phyloP scores from a whole-genome alignment of 441 rosid genomes.

The Pelargonium australe region DNA sequence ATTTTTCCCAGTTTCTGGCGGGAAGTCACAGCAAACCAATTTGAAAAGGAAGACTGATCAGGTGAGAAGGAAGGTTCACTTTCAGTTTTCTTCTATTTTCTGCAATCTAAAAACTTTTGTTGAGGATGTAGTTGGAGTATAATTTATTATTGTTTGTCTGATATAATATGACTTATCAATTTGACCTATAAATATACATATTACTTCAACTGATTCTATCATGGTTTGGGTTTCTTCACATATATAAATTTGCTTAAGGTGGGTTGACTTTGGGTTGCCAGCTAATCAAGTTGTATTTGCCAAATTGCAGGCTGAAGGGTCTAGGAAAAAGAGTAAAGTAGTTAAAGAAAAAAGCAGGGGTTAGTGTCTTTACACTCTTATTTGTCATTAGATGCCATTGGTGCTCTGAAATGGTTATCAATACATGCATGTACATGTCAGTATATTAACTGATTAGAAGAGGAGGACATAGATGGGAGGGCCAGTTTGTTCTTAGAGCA shows the following conservation, averaged over 20 bases:
- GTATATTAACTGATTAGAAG: not conserved
- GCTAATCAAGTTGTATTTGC: slow-evolving; percentile 12
- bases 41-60: slow-evolving; percentile 31
- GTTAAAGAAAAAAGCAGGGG: slow-evolving; percentile 25
- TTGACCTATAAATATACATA: not conserved
- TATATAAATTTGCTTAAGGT: not conserved
- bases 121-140: too few relatives aligned
- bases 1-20: slow-evolving; percentile 33
- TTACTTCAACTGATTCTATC: not conserved
- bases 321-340: slow-evolving; percentile 34
- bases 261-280: slow-evolving; percentile 8
- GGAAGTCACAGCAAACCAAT: slow-evolving; percentile 25
- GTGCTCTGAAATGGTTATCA: not conserved
- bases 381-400: slow-evolving; percentile 7
- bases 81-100: slow-evolving; percentile 9
- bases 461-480: not conserved
- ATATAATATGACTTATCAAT: too few relatives aligned
- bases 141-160: too few relatives aligned
- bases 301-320: slow-evolving; percentile 33
- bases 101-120: too few relatives aligned
- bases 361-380: slow-evolving; percentile 16
- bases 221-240: not conserved
- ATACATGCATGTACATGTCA: not conserved
- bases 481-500: not conserved
- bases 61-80: slow-evolving; percentile 28